Percentiles rank a stretch among this genome's conserved stretches.
Conservation (phyloP, 2,329 filamentous ascomycete species). For the Nannizziopsis arthrosporioides region DNA sequence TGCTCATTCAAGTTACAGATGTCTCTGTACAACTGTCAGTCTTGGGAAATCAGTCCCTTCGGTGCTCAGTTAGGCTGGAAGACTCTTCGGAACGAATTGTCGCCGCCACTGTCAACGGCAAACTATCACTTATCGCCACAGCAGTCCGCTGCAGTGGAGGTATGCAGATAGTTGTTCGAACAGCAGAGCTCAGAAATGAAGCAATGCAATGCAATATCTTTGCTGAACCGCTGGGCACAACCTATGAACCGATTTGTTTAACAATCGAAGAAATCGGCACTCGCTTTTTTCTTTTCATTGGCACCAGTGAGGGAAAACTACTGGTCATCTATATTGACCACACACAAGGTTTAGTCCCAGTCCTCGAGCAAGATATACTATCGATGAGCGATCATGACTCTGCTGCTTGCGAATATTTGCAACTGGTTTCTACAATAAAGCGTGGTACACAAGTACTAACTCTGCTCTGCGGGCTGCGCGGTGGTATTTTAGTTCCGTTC, state of each 20-base stretch:
- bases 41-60: slow-evolving; percentile 16
- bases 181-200: slow-evolving; percentile 15
- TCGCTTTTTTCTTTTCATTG: slow-evolving; percentile 28
- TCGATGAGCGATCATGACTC: slow-evolving; percentile 21
- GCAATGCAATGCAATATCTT: slow-evolving; percentile 18
- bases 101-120: slow-evolving; percentile 23
- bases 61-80: slow-evolving; percentile 18
- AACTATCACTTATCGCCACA: slow-evolving; percentile 21
- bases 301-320: slow-evolving; percentile 30
- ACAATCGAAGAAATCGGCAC: slow-evolving; percentile 22
- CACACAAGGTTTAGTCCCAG: slow-evolving; percentile 16
- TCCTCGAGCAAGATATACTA: slow-evolving; percentile 21
- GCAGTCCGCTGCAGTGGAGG: slow-evolving; percentile 20
- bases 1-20: slow-evolving; percentile 35
- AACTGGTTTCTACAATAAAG: slow-evolving; percentile 18
- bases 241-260: slow-evolving; percentile 30
- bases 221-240: slow-evolving; percentile 18
- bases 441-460: slow-evolving; percentile 15
- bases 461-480: slow-evolving; percentile 37
- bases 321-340: slow-evolving; percentile 21
- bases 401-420: slow-evolving; percentile 28
- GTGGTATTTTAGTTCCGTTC: slow-evolving; percentile 31
- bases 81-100: slow-evolving; percentile 18
- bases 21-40: slow-evolving; percentile 25
- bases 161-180: slow-evolving; percentile 23